Evolutionary conservation across 2,329 filamentous ascomycete species (phyloP).

Genomic region (Pezicula radicicola): DNA sequence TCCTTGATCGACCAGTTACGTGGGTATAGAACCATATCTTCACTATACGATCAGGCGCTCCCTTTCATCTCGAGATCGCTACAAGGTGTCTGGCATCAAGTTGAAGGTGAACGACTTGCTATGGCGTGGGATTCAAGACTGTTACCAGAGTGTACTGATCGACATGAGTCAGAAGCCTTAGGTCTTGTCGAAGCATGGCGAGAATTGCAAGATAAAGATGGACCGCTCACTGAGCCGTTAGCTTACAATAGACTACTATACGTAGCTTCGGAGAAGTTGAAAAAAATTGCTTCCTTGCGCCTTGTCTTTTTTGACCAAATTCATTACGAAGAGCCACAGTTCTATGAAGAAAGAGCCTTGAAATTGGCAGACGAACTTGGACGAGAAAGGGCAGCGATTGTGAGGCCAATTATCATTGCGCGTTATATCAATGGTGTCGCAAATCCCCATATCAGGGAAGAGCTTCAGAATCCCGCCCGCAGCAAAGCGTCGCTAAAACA

Average conservation of each 20-base stretch:
- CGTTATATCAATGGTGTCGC: slow-evolving; percentile 53
- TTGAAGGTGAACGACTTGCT: slow-evolving; percentile 53
- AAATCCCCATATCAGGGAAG: slow-evolving; percentile 40
- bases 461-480: slow-evolving; percentile 27
- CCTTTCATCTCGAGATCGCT: slow-evolving; percentile 40
- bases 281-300: slow-evolving; percentile 49
- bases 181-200: slow-evolving; percentile 43
- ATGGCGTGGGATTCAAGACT: slow-evolving; percentile 40
- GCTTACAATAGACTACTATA: slow-evolving; percentile 52
- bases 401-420: slow-evolving; percentile 29
- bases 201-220: slow-evolving; percentile 29
- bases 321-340: slow-evolving; percentile 45
- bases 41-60: slow-evolving; percentile 26
- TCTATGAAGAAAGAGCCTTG: slow-evolving; percentile 46
- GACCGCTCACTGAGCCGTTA: slow-evolving; percentile 39
- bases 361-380: slow-evolving; percentile 36
- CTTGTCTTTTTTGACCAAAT: slow-evolving; percentile 51
- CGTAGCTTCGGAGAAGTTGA: slow-evolving; percentile 43
- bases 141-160: slow-evolving; percentile 32
- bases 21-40: slow-evolving; percentile 43
- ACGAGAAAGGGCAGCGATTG: slow-evolving; percentile 7
- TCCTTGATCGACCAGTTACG: slow-evolving; percentile 42
- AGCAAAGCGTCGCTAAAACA: slow-evolving; percentile 33
- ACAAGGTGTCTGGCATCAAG: slow-evolving; percentile 48
- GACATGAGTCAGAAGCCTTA: slow-evolving; percentile 34